Evolutionary conservation across 2,329 filamentous ascomycete genomes (phyloP).

Genomic region (Calonectria pseudoturangicola): DNA sequence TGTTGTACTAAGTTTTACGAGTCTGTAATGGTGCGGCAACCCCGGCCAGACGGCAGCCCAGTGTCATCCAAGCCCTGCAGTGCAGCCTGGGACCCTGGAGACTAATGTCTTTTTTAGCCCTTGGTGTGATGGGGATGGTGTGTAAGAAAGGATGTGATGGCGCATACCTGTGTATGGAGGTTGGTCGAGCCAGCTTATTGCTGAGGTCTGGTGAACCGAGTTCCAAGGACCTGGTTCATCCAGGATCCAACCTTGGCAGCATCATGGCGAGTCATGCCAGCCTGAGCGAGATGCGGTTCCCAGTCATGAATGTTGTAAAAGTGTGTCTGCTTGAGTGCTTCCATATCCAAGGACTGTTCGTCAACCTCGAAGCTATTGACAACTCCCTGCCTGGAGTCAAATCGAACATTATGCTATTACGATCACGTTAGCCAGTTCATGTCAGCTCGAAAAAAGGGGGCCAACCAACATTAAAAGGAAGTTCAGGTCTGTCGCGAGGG

Average conservation of each 20-base stretch:
- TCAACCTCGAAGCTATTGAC: slow-evolving; percentile 59
- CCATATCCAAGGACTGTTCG: slow-evolving; percentile 40
- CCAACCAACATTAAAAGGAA: slow-evolving; percentile 67
- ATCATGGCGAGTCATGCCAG: slow-evolving; percentile 51
- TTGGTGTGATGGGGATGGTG: slow-evolving; percentile 45
- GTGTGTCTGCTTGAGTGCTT: slow-evolving; percentile 41
- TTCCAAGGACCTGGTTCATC: slow-evolving; percentile 58
- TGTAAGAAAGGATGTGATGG: slow-evolving; percentile 43
- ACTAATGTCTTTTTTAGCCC: slow-evolving; percentile 31
- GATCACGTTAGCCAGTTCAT: slow-evolving; percentile 8
- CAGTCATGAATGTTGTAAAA: slow-evolving; percentile 56
- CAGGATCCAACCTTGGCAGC: slow-evolving; percentile 54
- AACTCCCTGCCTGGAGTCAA: slow-evolving; percentile 62
- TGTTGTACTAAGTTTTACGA: slow-evolving; percentile 27
- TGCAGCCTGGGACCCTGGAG: slow-evolving; percentile 40
- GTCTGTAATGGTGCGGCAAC: slow-evolving; percentile 35
- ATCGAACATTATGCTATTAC: slow-evolving; percentile 57
- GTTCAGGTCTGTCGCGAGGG: slow-evolving; percentile 71
- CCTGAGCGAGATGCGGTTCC: slow-evolving; percentile 48
- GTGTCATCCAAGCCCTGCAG: not conserved
- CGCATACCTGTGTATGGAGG: slow-evolving; percentile 35
- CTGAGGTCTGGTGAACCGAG: slow-evolving; percentile 53
- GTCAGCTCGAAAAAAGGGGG: not conserved
- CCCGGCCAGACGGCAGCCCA: not conserved
- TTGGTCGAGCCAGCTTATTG: slow-evolving; percentile 44